Base-by-base conservation (phyloP, 257 asterid species). In the Capsicum rhomboideum region DNA sequence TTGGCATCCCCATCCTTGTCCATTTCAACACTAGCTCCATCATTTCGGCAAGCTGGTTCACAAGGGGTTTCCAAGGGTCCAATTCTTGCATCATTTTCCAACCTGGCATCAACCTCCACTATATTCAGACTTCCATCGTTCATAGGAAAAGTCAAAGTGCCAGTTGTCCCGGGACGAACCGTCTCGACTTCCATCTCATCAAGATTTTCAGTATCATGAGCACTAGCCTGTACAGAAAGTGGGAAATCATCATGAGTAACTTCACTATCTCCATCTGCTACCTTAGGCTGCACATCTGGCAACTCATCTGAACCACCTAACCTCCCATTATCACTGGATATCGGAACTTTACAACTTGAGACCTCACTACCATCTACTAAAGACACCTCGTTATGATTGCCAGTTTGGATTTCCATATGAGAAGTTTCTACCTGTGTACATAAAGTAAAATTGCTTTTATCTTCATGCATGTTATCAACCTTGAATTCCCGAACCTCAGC, bases 131-230 rank as follows among this genome's bases (percentile, higher is more conserved):
- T 82, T 11, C 23, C 72, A 34, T 78, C 83, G 68, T 84, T 83
- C 82, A 66, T 86, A 79, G 84, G 50, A 85, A 54, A 79, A 64
- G 82, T 72, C 37, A 86, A 78, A 85, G 85, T 44, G 46, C 53
- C 83, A 82, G 23, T 75, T 46, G 85, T 75, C 61, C 8, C 81
- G 1, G 18, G 61, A 75, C 8, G 64, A 61, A 85, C 91, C 55
- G 56, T 86, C 83, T 87, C 90, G 69, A 91, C 84, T 68, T 90
- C 90, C 88, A 87, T 85, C 72, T 56, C 92, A 78, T 54, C 69
- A 81, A 84, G 83, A 80, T 91, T 93, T 81, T 82, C 91, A 42
- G 77, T 79, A 75, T 74, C 93, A 86, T 61, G 50, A 78, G 52
- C 89, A 58, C 82, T 55, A 74, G 88, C 75, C 79, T 82, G 88